Base-by-base conservation (phyloP, 345 rosid genomes). In the Heritiera fomes region DNA sequence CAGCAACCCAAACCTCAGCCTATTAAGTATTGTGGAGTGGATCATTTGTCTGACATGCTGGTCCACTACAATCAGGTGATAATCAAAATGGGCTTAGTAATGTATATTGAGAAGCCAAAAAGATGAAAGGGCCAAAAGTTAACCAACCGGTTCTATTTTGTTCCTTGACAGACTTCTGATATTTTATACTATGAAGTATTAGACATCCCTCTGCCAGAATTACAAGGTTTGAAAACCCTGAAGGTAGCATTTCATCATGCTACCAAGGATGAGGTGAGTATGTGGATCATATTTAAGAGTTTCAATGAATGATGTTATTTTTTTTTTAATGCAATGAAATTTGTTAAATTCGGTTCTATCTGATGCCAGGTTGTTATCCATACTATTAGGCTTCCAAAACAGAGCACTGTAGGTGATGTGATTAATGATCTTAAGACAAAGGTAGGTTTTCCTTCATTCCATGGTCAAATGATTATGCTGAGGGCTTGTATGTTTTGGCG, bases 131-230 rank as follows among this genome's bases (percentile, higher is more conserved):
- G 53, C 68, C 41, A 71, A 75, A 72, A 43, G 47, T 76, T 80
- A 76, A 70, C 79, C 68, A 76, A 50, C 69, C 53, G 6, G 32
- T 61, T 55, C 23, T 77, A 52, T 47, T 74, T 52, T 67, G 76
- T 82, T 45, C 81, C 78, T 9, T 67, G 41, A 66, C 95, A 94
- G 99, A 87, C 91, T 12, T 89, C 97, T 76, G 97, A 94, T 86
- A 91, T 94, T 77, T 83, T 96, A 88, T 96, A 96, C 81, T 96
- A 91, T 79, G 99, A 96, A 90, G 93, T 90, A 52, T 85, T 96
- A 81, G 99, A 96, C 86, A 90, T 94, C 80, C 99, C 99, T 75
- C 94, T 96, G 60, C 98, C 99, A 55, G 97, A 96, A 79, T 84
- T 96, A 80, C 97, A 94, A 89, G 89, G 93, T 82, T 80, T 94